Conservation (phyloP, 23 red algal species). For the Cyanidium caldarium region DNA sequence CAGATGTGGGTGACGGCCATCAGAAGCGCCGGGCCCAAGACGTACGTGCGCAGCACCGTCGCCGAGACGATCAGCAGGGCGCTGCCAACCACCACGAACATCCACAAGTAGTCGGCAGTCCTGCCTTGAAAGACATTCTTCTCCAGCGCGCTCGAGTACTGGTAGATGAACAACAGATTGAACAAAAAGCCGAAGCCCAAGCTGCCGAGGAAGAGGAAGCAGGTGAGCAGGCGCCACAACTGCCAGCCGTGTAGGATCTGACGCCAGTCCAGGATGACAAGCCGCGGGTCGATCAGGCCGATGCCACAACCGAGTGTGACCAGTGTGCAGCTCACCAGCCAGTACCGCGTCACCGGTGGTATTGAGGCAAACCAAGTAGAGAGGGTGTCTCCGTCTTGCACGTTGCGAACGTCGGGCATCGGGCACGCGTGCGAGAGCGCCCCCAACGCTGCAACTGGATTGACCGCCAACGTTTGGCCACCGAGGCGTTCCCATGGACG, state of each 20-base stretch:
- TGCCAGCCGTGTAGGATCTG: slow-evolving; percentile 26
- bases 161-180: slow-evolving; percentile 55
- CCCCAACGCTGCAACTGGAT: neutral
- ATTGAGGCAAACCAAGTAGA: neutral
- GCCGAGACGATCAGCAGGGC: slow-evolving; percentile 5
- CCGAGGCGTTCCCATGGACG: neutral
- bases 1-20: slow-evolving; percentile 75
- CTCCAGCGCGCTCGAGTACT: slow-evolving; percentile 69
- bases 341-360: neutral
- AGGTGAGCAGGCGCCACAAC: slow-evolving; percentile 51
- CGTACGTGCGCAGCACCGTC: slow-evolving; percentile 1
- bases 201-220: slow-evolving; percentile 37
- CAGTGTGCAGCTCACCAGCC: neutral
- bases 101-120: slow-evolving; percentile 59
- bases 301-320: slow-evolving; percentile 42
- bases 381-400: neutral
- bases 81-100: slow-evolving; percentile 23
- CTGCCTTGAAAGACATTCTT: slow-evolving; percentile 40
- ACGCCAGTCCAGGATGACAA: slow-evolving; percentile 37
- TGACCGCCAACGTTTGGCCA: neutral
- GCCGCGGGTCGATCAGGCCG: slow-evolving; percentile 9
- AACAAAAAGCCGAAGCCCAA: slow-evolving; percentile 67
- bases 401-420: neutral
- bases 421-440: neutral
- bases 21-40: slow-evolving; percentile 36